phyloP scores from a whole-genome alignment of 2,329 filamentous ascomycete species.

The Ascochyta lentis region DNA sequence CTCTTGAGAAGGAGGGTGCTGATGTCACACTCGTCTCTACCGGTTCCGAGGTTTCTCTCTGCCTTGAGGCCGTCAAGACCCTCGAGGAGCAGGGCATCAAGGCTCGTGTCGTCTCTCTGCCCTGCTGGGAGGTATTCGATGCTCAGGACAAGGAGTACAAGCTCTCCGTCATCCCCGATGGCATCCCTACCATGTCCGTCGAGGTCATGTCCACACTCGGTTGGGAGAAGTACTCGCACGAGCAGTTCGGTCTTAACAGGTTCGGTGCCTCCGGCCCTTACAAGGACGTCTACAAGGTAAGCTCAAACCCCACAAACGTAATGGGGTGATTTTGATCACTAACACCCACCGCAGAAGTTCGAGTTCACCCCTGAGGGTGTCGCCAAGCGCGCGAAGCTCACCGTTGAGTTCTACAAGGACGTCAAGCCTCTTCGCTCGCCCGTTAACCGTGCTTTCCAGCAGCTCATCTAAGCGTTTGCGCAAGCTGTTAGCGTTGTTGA shows the following conservation, averaged over 20 bases:
- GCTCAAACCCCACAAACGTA: constrained; percentile 17
- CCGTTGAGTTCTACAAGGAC: constrained; percentile 97
- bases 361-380: constrained; percentile 98
- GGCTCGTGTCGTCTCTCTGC: constrained; percentile 92
- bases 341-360: constrained; percentile 80
- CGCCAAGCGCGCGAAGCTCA: constrained; percentile 89
- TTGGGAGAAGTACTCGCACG: constrained; percentile 98
- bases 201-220: constrained; percentile 98
- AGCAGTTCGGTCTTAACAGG: constrained; percentile 99
- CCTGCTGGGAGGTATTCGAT: constrained; percentile 97
- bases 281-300: constrained; percentile 92
- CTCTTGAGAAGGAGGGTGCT: constrained; percentile 82
- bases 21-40: constrained; percentile 90
- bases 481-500: background rate
- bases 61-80: constrained; percentile 88
- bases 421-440: constrained; percentile 87
- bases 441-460: constrained; percentile 96
- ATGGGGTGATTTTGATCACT: constrained; percentile 7
- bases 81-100: constrained; percentile 86
- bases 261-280: constrained; percentile 98
- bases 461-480: constrained; percentile 75
- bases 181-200: constrained; percentile 89
- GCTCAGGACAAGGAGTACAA: constrained; percentile 93
- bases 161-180: constrained; percentile 89
- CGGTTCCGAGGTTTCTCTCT: constrained; percentile 94